phyloP scores from a whole-genome alignment of 257 asterid genomes.

The Jasminum sambac region DNA sequence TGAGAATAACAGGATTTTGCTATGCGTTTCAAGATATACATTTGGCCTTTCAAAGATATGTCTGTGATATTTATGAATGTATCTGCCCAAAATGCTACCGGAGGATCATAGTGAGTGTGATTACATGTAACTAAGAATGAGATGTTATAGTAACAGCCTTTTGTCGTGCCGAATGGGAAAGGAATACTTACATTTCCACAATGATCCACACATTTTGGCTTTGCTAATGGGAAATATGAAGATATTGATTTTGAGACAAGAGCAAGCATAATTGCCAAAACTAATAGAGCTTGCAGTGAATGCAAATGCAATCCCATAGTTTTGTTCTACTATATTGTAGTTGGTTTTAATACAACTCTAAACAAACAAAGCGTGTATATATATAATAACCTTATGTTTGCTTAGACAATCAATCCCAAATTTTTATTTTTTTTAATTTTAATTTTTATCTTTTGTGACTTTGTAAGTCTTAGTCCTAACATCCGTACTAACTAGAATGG shows the following conservation, averaged over 20 bases:
- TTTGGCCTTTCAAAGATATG: constrained; percentile 30
- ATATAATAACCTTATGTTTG: too few species aligned
- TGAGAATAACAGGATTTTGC: constrained; percentile 13
- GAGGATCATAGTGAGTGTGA: too few species aligned
- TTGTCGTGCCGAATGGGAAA: constrained; percentile 30
- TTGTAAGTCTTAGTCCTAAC: too few species aligned
- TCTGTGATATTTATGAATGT: background rate
- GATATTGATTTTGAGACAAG: background rate
- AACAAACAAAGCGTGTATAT: too few species aligned
- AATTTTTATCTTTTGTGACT: too few species aligned
- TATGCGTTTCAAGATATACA: constrained; percentile 1
- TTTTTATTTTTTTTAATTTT: too few species aligned
- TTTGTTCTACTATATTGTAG: too few species aligned
- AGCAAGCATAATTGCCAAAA: background rate
- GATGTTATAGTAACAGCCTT: constrained; percentile 5
- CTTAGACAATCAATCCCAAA: too few species aligned
- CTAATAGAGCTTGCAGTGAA: background rate
- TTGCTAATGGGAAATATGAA: constrained; percentile 4
- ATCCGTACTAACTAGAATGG: too few species aligned
- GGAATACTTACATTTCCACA: constrained; percentile 32
- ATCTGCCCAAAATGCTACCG: too few species aligned
- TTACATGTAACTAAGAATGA: constrained; percentile 6
- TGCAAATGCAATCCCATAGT: background rate
- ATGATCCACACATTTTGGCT: constrained; percentile 16
- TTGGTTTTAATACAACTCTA: too few species aligned